A percentile compares a stretch with the other conserved stretches of the same genome.
Conservation (phyloP, 441 rosid species). For the Viola pubescens region DNA sequence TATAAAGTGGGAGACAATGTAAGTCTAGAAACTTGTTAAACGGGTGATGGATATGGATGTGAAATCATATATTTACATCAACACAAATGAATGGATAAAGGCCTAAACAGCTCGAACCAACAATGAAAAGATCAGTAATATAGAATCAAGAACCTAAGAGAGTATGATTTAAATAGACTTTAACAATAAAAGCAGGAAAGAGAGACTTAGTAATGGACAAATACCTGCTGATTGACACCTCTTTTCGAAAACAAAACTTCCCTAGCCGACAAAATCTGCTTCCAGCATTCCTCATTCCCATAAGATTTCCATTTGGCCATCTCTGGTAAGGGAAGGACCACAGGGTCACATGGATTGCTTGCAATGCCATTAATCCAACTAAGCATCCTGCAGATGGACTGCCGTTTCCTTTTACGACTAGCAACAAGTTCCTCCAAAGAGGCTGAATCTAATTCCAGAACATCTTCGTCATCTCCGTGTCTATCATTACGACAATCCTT, state of each 20-base stretch:
- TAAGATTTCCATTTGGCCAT: slow-evolving; percentile 56
- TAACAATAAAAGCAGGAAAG: slow-evolving; percentile 7
- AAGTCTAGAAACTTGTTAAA: too few species aligned
- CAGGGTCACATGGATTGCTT: slow-evolving; percentile 46
- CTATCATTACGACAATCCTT: slow-evolving; percentile 8
- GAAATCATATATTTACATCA: neutral
- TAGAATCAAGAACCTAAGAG: neutral
- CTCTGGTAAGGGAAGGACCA: slow-evolving; percentile 46
- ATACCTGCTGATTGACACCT: slow-evolving; percentile 49
- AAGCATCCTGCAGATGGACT: slow-evolving; percentile 33
- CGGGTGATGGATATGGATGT: too few species aligned
- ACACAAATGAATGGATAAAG: neutral
- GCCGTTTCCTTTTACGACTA: slow-evolving; percentile 45
- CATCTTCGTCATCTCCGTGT: slow-evolving; percentile 17
- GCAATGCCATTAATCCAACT: slow-evolving; percentile 62
- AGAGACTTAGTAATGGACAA: slow-evolving; percentile 7
- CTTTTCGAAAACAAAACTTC: slow-evolving; percentile 37
- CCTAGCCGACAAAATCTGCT: slow-evolving; percentile 55
- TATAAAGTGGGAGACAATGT: too few species aligned
- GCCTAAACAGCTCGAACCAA: neutral
- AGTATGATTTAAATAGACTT: slow-evolving; percentile 5
- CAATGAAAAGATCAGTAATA: neutral
- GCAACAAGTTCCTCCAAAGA: slow-evolving; percentile 13
- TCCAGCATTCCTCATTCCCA: slow-evolving; percentile 62
- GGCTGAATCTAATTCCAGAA: slow-evolving; percentile 14